phyloP scores from a whole-genome alignment of 1,139 yeast genomes.

The Blastobotrys apis region DNA sequence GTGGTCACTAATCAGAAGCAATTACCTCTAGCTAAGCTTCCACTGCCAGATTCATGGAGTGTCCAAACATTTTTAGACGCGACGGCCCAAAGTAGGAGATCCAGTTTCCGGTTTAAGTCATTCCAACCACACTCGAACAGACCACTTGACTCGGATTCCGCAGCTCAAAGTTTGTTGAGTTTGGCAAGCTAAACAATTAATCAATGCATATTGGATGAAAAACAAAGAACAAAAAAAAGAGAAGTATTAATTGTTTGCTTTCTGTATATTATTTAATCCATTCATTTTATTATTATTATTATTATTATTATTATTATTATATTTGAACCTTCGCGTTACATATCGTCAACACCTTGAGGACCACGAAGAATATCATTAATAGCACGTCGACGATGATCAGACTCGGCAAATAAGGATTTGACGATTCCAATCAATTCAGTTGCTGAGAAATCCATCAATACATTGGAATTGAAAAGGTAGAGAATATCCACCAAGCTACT shows the following conservation, averaged over 20 bases:
- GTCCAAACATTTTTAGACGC: constrained; percentile 14
- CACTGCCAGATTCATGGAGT: constrained; percentile 21
- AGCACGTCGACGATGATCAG: constrained; percentile 57
- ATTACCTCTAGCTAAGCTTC: constrained; percentile 35
- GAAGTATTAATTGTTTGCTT: too few relatives aligned
- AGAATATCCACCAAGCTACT: constrained; percentile 60
- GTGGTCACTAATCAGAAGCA: constrained; percentile 53
- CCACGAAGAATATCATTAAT: constrained; percentile 50
- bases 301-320: too few relatives aligned
- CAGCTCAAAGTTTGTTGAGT: constrained; percentile 1
- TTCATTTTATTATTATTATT: too few relatives aligned
- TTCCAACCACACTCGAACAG: constrained; percentile 8
- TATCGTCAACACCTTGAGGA: constrained; percentile 5
- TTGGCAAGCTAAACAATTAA: background rate
- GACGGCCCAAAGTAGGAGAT: constrained; percentile 8
- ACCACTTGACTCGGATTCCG: background rate
- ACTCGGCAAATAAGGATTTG: constrained; percentile 63
- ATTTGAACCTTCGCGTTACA: too few relatives aligned
- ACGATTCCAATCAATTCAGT: constrained; percentile 61
- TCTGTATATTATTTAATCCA: too few relatives aligned
- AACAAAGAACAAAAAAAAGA: background rate
- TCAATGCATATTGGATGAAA: background rate
- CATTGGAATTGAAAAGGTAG: constrained; percentile 67
- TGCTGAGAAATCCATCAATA: constrained; percentile 65
- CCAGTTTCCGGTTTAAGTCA: constrained; percentile 6